phyloP scores from a whole-genome alignment of 805 yeast species.

The Myxozyma neotropica region DNA sequence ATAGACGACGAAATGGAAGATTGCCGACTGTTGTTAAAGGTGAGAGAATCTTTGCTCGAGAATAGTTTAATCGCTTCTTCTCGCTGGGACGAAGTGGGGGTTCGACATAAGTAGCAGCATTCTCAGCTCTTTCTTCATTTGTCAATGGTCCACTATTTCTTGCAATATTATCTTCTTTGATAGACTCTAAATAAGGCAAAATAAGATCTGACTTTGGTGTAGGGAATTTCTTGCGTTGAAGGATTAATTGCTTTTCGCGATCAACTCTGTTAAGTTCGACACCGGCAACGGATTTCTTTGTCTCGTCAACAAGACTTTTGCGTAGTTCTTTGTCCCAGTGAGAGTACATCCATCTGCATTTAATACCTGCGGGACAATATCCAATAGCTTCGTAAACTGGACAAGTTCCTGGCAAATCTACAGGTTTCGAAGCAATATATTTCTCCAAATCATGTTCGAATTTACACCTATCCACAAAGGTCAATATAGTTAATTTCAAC shows the following conservation, averaged over 20 bases:
- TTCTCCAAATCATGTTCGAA: conserved; percentile 71
- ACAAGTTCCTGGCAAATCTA: conserved; percentile 75
- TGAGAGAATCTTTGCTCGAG: conserved; percentile 80
- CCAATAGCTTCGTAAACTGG: conserved; percentile 85
- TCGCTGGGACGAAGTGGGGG: conserved; percentile 78
- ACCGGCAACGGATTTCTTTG: conserved; percentile 43
- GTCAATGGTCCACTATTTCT: conserved; percentile 42
- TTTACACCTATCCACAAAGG: conserved; percentile 56
- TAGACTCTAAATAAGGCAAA: conserved; percentile 65
- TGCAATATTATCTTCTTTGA: conserved; percentile 46
- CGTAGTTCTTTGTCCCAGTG: conserved; percentile 59
- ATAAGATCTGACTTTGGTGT: conserved; percentile 61
- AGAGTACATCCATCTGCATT: conserved; percentile 85
- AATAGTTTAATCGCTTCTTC: conserved; percentile 71
- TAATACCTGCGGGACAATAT: conserved; percentile 87
- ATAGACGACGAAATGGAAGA: conserved; percentile 88
- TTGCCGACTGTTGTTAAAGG: conserved; percentile 98
- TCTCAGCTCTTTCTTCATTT: conserved; percentile 34
- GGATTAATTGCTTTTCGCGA: conserved; percentile 48
- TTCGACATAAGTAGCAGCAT: conserved; percentile 61
- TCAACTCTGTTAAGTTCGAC: conserved; percentile 67
- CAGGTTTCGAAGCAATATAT: conserved; percentile 67
- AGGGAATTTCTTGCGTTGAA: conserved; percentile 65
- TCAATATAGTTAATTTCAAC: too few species aligned
- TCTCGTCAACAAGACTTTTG: conserved; percentile 50